phyloP scores from a whole-genome alignment of 192 early-diverging fungal genomes.

The Gamsiella multidivaricata region DNA sequence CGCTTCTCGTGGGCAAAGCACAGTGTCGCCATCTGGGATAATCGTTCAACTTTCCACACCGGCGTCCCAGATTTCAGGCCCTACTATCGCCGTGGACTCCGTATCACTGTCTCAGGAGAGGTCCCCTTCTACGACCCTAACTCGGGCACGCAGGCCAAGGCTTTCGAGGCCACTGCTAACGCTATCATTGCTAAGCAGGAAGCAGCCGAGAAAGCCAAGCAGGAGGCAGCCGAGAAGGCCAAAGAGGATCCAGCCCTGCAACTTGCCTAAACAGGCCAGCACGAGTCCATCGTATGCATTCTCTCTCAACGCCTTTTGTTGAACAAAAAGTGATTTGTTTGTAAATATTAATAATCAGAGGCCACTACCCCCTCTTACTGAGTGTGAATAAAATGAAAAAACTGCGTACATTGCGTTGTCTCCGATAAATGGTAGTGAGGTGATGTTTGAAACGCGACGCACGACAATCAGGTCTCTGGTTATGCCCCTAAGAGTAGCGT shows the following conservation, averaged over 20 bases:
- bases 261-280: conserved; percentile 28
- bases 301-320: too few species aligned
- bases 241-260: conserved; percentile 9
- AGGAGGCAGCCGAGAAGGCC: conserved; percentile 9
- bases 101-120: conserved; percentile 49
- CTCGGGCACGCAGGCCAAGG: conserved; percentile 42
- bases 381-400: too few species aligned
- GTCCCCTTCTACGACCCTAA: conserved; percentile 35
- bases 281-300: too few species aligned
- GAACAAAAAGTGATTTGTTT: too few species aligned
- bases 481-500: too few species aligned
- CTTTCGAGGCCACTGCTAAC: conserved; percentile 28
- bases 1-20: conserved; percentile 68
- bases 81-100: conserved; percentile 33
- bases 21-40: conserved; percentile 77
- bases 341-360: too few species aligned
- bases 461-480: too few species aligned
- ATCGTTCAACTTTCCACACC: conserved; percentile 66
- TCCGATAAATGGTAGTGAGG: too few species aligned
- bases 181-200: conserved; percentile 50
- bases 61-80: conserved; percentile 53
- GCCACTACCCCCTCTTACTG: too few species aligned
- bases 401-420: too few species aligned
- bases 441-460: too few species aligned
- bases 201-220: conserved; percentile 26